phyloP scores from a whole-genome alignment of 2,329 filamentous ascomycete species.

The Colletotrichum falcatum region DNA sequence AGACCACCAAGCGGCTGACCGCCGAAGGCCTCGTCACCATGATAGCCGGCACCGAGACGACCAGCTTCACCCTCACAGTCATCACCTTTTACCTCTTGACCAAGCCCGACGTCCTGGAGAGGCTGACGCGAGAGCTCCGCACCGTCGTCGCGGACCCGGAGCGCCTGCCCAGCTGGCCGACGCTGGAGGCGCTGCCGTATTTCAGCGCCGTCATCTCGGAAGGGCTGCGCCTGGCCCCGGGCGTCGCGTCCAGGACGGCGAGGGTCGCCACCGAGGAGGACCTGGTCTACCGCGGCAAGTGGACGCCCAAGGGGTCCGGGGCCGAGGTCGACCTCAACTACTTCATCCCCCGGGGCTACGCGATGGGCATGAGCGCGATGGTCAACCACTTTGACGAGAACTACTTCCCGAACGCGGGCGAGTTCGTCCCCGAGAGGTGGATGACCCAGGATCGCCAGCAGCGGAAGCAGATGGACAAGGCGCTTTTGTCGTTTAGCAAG shows the following conservation, averaged over 20 bases:
- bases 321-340: conserved; percentile 22
- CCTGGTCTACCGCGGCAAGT: conserved; percentile 42
- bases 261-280: conserved; percentile 41
- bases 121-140: conserved; percentile 45
- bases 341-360: conserved; percentile 28
- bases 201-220: conserved; percentile 43
- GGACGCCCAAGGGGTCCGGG: not conserved
- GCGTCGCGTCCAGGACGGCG: conserved; percentile 32
- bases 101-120: conserved; percentile 39
- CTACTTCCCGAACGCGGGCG: conserved; percentile 23
- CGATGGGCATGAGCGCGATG: conserved; percentile 38
- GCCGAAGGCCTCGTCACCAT: conserved; percentile 54
- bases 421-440: conserved; percentile 44
- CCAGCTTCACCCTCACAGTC: conserved; percentile 42
- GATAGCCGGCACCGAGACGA: conserved; percentile 53
- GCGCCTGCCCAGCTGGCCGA: conserved; percentile 42
- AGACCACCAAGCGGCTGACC: conserved; percentile 49
- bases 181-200: conserved; percentile 55
- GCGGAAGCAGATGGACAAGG: conserved; percentile 26
- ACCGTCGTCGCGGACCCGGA: conserved; percentile 42
- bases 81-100: conserved; percentile 46
- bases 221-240: conserved; percentile 42
- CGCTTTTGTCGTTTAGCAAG: conserved; percentile 39
- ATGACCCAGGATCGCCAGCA: conserved; percentile 33
- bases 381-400: conserved; percentile 41